Evolutionary conservation across 2,329 filamentous ascomycete genomes (phyloP).

Genomic region (Colletotrichum sp.): DNA sequence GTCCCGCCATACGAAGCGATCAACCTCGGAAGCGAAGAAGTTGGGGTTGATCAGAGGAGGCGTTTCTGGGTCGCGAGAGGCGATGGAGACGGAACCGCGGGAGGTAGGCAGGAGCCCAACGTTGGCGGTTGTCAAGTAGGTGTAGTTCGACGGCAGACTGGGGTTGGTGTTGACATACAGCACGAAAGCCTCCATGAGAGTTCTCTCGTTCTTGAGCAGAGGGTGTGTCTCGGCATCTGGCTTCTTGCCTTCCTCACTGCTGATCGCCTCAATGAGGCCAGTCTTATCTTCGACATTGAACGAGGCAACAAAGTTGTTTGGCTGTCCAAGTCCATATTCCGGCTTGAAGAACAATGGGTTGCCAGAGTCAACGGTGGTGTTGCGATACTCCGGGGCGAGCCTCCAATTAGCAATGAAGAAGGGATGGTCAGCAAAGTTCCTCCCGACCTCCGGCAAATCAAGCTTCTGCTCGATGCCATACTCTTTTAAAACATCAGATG

Average conservation of each 20-base stretch:
- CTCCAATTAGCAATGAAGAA: constrained; percentile 40
- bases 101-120: constrained; percentile 30
- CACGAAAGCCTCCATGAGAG: constrained; percentile 28
- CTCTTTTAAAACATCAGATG: constrained; percentile 42
- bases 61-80: constrained; percentile 21
- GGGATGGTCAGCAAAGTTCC: constrained; percentile 55
- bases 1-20: constrained; percentile 33
- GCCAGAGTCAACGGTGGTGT: constrained; percentile 32
- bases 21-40: constrained; percentile 32
- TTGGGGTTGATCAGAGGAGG: constrained; percentile 33
- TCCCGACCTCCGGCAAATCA: constrained; percentile 53
- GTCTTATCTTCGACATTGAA: constrained; percentile 29
- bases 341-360: constrained; percentile 39
- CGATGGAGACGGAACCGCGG: constrained; percentile 29
- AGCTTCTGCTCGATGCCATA: constrained; percentile 45
- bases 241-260: constrained; percentile 35
- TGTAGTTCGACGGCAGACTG: constrained; percentile 21
- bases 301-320: constrained; percentile 41
- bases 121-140: constrained; percentile 24
- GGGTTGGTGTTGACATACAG: constrained; percentile 23
- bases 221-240: constrained; percentile 33
- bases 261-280: constrained; percentile 33
- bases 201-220: constrained; percentile 34
- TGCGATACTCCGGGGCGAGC: constrained; percentile 36
- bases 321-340: constrained; percentile 39